Evolutionary conservation across 2,329 filamentous ascomycete species (phyloP), one percentile per base, ranked within the genome.

Genomic region (Aspergillus chevalieri): DNA sequence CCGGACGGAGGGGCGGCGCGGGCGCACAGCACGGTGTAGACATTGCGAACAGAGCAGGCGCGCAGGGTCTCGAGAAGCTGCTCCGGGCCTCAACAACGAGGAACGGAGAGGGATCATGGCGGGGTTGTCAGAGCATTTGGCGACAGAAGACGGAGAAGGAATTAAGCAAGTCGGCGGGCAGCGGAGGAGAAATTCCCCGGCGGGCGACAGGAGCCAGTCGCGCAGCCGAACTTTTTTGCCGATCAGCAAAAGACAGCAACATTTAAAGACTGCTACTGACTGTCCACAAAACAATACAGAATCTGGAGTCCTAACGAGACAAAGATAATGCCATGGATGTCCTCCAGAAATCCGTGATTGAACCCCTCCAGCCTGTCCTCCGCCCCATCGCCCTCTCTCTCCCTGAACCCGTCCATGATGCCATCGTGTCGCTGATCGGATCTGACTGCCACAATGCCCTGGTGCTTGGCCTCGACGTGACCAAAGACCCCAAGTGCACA

Each of bases 401-500:
- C 46, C 91, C 90, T 17, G 74, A 75, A 30, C 87, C 87, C 12
- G 78, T 95, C 65, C 82, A 81, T 71, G 80, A 91, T 71, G 75
- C 87, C 45, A 86, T 87, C 63, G 74, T 85, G 61, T 87, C 86
- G 56, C 83, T 98, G 67, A 81, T 98, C 62, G 91, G 92, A 67
- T 77, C 82, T 28, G 72, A 78, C 53, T 98, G 93, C 82, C 95
- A 97, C 82, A 81, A 85, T 65, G 83, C 84, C 14, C 82, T 98
- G 46, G 74, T 98, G 56, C 84, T 93, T 64, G 85, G 96, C 64
- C 79, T 98, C 66, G 86, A 95, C 73, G 66, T 78, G 47, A 77
- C 86, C 62, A 80, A 83, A 55, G 82, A 89, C 64, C 79, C 81
- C 5, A 83, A 81, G 51, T 98, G 93, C 77, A 74, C 95, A 62